These are phyloP conservation scores for Haematococcus sp. DNA, from an alignment of 139 green algal species.

Conservation along the genomic window DNA sequence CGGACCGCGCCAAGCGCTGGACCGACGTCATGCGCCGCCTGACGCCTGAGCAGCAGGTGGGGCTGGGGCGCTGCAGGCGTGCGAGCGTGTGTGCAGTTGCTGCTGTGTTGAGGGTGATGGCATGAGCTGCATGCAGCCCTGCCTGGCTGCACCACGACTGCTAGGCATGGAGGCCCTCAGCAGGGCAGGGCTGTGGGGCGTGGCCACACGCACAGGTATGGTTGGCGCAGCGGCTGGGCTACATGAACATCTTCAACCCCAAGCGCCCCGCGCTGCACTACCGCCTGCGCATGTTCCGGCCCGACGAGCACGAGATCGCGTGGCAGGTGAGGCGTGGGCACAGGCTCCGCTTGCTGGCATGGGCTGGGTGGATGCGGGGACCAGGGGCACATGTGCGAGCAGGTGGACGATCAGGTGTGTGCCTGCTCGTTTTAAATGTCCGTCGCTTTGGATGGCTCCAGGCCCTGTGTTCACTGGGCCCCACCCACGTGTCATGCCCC, in stretches of 20 bases:
- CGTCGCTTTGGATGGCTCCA: background rate
- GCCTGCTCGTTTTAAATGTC: background rate
- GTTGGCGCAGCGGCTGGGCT: conserved; percentile 44
- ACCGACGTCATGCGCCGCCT: conserved; percentile 47
- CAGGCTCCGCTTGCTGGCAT: too few species aligned
- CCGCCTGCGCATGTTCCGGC: conserved; percentile 53
- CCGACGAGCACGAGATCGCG: conserved; percentile 50
- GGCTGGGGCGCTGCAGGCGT: background rate
- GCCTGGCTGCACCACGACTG: background rate
- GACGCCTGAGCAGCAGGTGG: conserved; percentile 41
- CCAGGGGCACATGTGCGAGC: too few species aligned
- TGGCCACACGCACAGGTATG: conserved; percentile 21
- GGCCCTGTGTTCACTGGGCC: background rate
- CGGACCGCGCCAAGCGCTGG: conserved; percentile 16
- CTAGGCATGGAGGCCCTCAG: background rate
- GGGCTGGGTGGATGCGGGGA: too few species aligned
- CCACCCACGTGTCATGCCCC: conserved; percentile 18
- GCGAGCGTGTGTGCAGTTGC: background rate
- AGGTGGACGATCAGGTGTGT: too few species aligned
- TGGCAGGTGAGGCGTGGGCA: conserved; percentile 28
- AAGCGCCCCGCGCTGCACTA: conserved; percentile 49
- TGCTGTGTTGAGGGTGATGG: background rate
- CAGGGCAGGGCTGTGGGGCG: background rate
- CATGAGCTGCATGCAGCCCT: background rate
- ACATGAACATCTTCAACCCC: conserved; percentile 48